Percentiles rank a stretch among this genome's conserved stretches.
phyloP scores from a whole-genome alignment of 805 yeast genomes.

The Kockiozyma suomiensis region DNA sequence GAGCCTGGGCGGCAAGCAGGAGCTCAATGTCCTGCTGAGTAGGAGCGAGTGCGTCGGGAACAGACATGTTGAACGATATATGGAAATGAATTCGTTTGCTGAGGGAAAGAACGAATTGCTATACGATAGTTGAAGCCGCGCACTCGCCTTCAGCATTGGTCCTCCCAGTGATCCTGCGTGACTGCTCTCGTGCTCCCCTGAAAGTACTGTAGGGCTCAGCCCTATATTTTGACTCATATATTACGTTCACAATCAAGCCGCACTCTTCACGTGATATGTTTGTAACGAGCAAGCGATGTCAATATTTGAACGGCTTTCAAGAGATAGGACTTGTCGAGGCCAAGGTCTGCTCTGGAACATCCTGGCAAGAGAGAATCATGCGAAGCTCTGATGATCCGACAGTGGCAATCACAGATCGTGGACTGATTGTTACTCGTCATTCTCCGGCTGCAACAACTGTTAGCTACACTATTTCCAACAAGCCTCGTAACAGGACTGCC shows the following conservation, averaged over 20 bases:
- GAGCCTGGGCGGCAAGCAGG: slow-evolving; percentile 98
- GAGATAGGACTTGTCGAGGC: too few relatives aligned
- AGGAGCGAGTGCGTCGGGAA: slow-evolving; percentile 78
- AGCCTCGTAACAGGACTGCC: background rate
- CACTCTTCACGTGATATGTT: slow-evolving; percentile 4
- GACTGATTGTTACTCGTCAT: slow-evolving; percentile 13
- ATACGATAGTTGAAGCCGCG: slow-evolving; percentile 1
- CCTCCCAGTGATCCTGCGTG: slow-evolving; percentile 8
- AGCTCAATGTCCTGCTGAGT: slow-evolving; percentile 57
- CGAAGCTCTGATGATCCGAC: background rate
- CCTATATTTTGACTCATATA: background rate
- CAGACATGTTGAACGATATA: slow-evolving; percentile 55
- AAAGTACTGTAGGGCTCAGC: slow-evolving; percentile 1
- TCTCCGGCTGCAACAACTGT: slow-evolving; percentile 22
- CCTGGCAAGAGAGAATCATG: background rate
- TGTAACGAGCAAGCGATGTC: background rate
- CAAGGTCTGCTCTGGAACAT: background rate
- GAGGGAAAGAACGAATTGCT: slow-evolving; percentile 3
- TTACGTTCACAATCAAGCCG: slow-evolving; percentile 4
- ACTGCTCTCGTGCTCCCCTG: slow-evolving; percentile 1
- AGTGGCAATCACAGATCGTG: background rate
- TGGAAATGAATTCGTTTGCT: slow-evolving; percentile 4
- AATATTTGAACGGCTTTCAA: background rate
- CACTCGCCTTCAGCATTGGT: too few relatives aligned
- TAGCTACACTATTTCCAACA: slow-evolving; percentile 23